These are phyloP conservation scores for Pyrenophora seminiperda DNA, from an alignment of 2,329 filamentous ascomycete species.

Conservation along the genomic window DNA sequence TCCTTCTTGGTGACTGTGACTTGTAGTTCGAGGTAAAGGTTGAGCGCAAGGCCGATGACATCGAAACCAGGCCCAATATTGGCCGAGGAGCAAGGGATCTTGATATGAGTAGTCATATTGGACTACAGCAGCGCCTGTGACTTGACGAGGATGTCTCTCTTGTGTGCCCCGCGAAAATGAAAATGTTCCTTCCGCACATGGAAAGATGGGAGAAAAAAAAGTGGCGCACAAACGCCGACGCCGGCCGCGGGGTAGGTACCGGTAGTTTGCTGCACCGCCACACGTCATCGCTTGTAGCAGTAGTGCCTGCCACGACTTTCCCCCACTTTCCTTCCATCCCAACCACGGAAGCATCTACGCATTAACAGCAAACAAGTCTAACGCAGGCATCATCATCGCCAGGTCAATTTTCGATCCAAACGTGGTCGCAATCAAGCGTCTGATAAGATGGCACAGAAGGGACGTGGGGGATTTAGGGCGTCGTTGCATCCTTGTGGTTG, in stretches of 20 bases:
- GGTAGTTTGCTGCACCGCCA: slow-evolving; percentile 10
- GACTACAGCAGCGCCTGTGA: slow-evolving; percentile 14
- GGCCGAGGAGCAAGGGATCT: slow-evolving; percentile 90
- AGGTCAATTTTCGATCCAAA: too few relatives aligned
- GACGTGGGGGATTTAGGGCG: background rate
- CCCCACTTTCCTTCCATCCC: too few relatives aligned
- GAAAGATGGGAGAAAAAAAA: slow-evolving; percentile 14
- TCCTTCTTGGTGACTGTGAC: slow-evolving; percentile 68
- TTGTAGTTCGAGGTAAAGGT: slow-evolving; percentile 87
- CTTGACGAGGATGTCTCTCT: slow-evolving; percentile 10
- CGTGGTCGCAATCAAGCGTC: background rate
- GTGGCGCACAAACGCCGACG: slow-evolving; percentile 18
- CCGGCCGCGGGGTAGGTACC: slow-evolving; percentile 9
- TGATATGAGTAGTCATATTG: slow-evolving; percentile 62
- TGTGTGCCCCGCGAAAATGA: slow-evolving; percentile 9
- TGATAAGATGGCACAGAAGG: too few relatives aligned
- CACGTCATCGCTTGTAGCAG: background rate
- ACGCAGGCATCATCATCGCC: slow-evolving; percentile 1
- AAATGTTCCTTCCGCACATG: slow-evolving; percentile 13
- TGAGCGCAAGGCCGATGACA: slow-evolving; percentile 93
- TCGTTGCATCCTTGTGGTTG: background rate
- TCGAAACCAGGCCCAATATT: slow-evolving; percentile 98
- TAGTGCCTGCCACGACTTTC: background rate
- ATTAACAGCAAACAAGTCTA: too few relatives aligned
- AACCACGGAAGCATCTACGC: too few relatives aligned